phyloP scores from a whole-genome alignment of 148 eudicot species.

The Tetragonia tetragonoides region DNA sequence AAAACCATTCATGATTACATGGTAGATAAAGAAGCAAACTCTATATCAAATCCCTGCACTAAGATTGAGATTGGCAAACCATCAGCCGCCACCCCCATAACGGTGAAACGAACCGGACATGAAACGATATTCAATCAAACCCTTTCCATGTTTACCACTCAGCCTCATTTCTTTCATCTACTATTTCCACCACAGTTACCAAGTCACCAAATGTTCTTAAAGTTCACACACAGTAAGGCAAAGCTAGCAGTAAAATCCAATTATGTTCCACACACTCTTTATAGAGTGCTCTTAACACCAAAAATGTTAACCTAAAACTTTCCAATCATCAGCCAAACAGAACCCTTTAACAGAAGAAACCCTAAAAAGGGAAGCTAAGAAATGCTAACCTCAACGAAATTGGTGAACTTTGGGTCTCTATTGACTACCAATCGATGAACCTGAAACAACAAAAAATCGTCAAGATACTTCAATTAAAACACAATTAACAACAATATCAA shows the following conservation, averaged over 20 bases:
- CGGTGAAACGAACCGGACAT: no score
- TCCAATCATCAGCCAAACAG: background rate
- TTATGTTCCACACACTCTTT: background rate
- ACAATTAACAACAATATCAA: background rate
- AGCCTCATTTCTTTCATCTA: background rate
- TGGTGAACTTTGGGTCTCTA: slow-evolving; percentile 98
- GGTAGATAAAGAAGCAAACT: no score
- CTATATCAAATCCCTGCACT: no score
- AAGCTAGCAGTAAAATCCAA: background rate
- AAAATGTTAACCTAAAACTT: background rate
- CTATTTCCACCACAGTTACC: background rate
- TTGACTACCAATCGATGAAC: slow-evolving; percentile 97
- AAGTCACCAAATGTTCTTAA: background rate
- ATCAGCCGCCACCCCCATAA: no score
- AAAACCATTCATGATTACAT: no score
- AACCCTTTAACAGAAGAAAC: background rate
- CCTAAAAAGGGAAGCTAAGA: background rate
- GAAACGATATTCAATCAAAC: no score
- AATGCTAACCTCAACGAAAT: slow-evolving; percentile 82
- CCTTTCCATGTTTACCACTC: no score
- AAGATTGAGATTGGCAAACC: no score
- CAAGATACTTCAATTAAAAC: background rate
- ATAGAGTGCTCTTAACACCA: background rate
- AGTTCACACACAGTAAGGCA: background rate
- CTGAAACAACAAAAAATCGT: slow-evolving; percentile 32